Conservation (phyloP, 208 protist species). For the Trypanosoma conorhini region DNA sequence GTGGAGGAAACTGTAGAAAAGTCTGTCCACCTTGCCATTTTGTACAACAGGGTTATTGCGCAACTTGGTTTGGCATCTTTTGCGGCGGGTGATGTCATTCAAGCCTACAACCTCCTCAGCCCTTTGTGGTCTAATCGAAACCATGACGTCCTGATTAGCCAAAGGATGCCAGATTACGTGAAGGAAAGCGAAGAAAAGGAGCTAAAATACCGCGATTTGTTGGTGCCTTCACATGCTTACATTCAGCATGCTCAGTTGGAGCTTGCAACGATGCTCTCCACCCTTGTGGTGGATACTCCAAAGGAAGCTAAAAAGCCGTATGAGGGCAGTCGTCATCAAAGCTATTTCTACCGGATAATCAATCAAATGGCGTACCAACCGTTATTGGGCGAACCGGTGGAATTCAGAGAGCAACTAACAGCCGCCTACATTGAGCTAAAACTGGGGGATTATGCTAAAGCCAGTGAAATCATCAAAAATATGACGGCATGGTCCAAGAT, state of each 20-base stretch:
- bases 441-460: constrained; percentile 62
- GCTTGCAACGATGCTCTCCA: constrained; percentile 75
- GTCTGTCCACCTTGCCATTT: constrained; percentile 49
- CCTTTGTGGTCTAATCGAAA: constrained; percentile 54
- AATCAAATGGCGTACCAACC: constrained; percentile 39
- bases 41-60: constrained; percentile 79
- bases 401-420: constrained; percentile 63
- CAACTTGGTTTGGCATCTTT: constrained; percentile 86
- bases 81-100: constrained; percentile 52
- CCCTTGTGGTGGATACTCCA: constrained; percentile 67
- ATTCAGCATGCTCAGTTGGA: constrained; percentile 75
- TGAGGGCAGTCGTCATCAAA: constrained; percentile 60
- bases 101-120: constrained; percentile 67
- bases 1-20: constrained; percentile 37
- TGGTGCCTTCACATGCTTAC: constrained; percentile 53
- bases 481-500: constrained; percentile 69
- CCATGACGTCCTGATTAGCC: constrained; percentile 64
- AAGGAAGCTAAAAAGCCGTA: constrained; percentile 83
- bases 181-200: constrained; percentile 45
- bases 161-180: constrained; percentile 43
- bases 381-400: constrained; percentile 60
- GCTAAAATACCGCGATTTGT: constrained; percentile 58
- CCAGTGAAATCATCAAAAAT: constrained; percentile 57
- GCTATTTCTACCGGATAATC: constrained; percentile 72
- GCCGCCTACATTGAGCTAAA: constrained; percentile 71